Percentiles rank a stretch among this genome's conserved stretches.
Conservation (phyloP, 2,329 filamentous ascomycete species). For the Hymenoscyphus scutula region DNA sequence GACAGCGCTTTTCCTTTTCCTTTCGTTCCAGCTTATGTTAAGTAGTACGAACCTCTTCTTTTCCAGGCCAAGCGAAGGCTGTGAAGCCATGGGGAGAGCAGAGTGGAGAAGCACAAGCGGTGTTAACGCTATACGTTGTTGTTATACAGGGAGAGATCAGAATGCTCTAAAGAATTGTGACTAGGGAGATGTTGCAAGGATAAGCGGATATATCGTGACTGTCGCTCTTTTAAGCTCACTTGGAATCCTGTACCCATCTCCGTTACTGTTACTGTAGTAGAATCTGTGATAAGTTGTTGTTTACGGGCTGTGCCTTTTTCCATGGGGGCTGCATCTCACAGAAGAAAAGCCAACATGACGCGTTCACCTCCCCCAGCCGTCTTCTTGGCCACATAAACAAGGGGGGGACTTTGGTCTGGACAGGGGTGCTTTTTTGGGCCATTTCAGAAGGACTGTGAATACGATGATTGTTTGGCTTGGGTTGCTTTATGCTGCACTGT, state of each 20-base stretch:
- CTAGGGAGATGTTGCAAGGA: neutral
- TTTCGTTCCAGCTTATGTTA: neutral
- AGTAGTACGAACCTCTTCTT: neutral
- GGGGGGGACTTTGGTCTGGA: neutral
- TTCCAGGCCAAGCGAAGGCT: too few species aligned
- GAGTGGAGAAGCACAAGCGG: neutral
- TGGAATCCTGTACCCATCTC: neutral
- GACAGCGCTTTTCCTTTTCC: neutral
- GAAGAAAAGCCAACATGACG: neutral
- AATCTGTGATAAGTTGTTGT: neutral
- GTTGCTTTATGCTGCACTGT: neutral
- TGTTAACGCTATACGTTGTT: too few species aligned
- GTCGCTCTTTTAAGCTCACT: neutral
- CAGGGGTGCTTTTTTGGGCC: neutral
- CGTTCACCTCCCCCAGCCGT: neutral
- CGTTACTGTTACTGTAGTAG: too few species aligned
- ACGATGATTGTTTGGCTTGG: conserved; percentile 2
- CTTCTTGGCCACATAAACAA: neutral
- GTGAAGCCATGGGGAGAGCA: neutral
- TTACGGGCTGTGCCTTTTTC: neutral
- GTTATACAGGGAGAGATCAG: neutral
- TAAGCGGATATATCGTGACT: neutral
- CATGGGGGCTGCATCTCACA: neutral
- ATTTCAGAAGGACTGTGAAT: neutral
- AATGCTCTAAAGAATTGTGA: neutral